Evolutionary conservation across 139 green algal species (phyloP).

Genomic region (Micractinium sp.): DNA sequence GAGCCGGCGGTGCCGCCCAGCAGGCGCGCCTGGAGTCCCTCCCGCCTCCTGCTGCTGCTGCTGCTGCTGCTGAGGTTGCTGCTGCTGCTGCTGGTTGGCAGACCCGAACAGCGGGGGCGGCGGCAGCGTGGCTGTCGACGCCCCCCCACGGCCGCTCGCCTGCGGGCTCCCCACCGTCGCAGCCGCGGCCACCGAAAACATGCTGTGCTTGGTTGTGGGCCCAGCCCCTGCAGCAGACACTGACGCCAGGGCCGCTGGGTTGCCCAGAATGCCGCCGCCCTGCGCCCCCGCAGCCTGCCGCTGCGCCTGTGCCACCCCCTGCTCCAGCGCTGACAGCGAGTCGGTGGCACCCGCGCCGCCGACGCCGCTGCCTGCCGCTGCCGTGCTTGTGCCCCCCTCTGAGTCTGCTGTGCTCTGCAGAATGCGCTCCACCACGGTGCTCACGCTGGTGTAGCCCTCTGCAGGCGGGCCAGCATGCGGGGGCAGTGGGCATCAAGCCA

Average conservation of each 20-base stretch:
- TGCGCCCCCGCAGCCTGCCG: not conserved
- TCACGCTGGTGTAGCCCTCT: slow-evolving; percentile 55
- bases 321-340: not conserved
- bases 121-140: not conserved
- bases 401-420: not conserved
- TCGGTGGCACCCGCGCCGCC: not conserved
- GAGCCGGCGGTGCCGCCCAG: not conserved
- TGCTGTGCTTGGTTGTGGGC: not conserved
- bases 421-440: slow-evolving; percentile 64
- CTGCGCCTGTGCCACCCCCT: not conserved
- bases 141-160: not conserved
- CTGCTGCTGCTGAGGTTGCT: not conserved
- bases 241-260: not conserved
- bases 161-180: not conserved
- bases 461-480: not conserved
- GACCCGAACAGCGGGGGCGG: not conserved
- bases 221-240: not conserved
- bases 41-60: not conserved
- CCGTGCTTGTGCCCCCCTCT: not conserved
- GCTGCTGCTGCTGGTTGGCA: not conserved
- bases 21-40: not conserved
- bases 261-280: not conserved
- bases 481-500: not conserved
- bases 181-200: not conserved
- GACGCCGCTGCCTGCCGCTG: not conserved